Percentiles rank a stretch among this genome's conserved stretches.
phyloP scores from a whole-genome alignment of 192 early-diverging fungal genomes.

The Dissophora ornata region DNA sequence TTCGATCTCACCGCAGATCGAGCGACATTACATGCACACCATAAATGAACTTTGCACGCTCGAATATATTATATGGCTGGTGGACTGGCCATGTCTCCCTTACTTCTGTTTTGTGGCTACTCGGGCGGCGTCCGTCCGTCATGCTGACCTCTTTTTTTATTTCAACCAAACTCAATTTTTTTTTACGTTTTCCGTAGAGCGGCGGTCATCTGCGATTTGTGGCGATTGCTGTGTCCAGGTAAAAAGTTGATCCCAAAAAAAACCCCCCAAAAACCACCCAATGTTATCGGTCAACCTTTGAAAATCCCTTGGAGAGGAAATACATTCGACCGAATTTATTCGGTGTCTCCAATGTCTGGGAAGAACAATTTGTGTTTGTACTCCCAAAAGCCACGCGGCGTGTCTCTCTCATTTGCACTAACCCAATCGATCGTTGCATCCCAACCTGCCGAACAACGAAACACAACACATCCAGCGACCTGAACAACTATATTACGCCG shows the following conservation, averaged over 20 bases:
- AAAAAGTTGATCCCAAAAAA: conserved; percentile 38
- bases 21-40: too few species aligned
- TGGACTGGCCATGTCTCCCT: too few species aligned
- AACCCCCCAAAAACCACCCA: too few species aligned
- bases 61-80: too few species aligned
- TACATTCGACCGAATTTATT: too few species aligned
- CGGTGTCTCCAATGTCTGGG: too few species aligned
- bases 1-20: too few species aligned
- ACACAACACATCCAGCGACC: conserved; percentile 29
- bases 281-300: background rate
- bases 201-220: conserved; percentile 81
- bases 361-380: background rate
- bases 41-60: too few species aligned
- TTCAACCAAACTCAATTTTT: background rate
- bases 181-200: conserved; percentile 30
- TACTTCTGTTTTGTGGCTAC: too few species aligned
- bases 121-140: too few species aligned
- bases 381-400: conserved; percentile 31
- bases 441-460: too few species aligned
- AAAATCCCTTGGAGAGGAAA: background rate
- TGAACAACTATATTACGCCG: conserved; percentile 48
- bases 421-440: conserved; percentile 14
- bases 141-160: background rate
- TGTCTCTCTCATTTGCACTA: conserved; percentile 9
- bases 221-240: conserved; percentile 83